Percentiles rank a stretch among this genome's conserved stretches.
phyloP scores from a whole-genome alignment of 2,329 filamentous ascomycete genomes.

The Aureobasidium subglaciale region DNA sequence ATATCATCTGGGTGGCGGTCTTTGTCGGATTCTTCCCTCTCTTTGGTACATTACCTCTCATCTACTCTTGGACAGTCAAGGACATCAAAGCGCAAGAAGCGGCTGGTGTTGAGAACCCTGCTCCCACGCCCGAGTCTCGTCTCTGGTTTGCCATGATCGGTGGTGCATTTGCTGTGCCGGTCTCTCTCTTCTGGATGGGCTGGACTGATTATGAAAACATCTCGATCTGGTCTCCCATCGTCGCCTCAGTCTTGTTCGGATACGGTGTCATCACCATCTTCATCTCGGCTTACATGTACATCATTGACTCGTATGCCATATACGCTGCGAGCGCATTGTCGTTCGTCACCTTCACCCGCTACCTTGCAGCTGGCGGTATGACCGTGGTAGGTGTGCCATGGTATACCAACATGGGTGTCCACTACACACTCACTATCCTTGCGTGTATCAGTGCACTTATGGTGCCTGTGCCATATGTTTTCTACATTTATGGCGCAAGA shows the following conservation, averaged over 20 bases:
- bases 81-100: slow-evolving; percentile 13
- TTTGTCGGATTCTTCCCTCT: slow-evolving; percentile 32
- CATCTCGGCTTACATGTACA: slow-evolving; percentile 31
- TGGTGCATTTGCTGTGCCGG: slow-evolving; percentile 34
- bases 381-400: slow-evolving; percentile 34
- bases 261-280: slow-evolving; percentile 42
- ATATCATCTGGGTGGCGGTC: slow-evolving; percentile 40
- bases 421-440: slow-evolving; percentile 37
- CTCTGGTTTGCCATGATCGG: slow-evolving; percentile 41
- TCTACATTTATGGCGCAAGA: slow-evolving; percentile 20
- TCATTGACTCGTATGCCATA: slow-evolving; percentile 35
- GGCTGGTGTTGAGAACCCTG: slow-evolving; percentile 3
- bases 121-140: slow-evolving; percentile 29
- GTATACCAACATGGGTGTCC: slow-evolving; percentile 34
- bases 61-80: slow-evolving; percentile 15
- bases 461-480: slow-evolving; percentile 21
- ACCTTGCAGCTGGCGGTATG: slow-evolving; percentile 34
- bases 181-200: slow-evolving; percentile 46
- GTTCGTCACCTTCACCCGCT: slow-evolving; percentile 27
- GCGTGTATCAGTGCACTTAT: slow-evolving; percentile 28
- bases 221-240: slow-evolving; percentile 41
- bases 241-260: slow-evolving; percentile 39
- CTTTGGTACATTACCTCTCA: slow-evolving; percentile 5
- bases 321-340: slow-evolving; percentile 39
- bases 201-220: slow-evolving; percentile 24